Evolutionary conservation across 352 stramenopile species (phyloP).

Genomic region (Phytophthora pseudosyringae): DNA sequence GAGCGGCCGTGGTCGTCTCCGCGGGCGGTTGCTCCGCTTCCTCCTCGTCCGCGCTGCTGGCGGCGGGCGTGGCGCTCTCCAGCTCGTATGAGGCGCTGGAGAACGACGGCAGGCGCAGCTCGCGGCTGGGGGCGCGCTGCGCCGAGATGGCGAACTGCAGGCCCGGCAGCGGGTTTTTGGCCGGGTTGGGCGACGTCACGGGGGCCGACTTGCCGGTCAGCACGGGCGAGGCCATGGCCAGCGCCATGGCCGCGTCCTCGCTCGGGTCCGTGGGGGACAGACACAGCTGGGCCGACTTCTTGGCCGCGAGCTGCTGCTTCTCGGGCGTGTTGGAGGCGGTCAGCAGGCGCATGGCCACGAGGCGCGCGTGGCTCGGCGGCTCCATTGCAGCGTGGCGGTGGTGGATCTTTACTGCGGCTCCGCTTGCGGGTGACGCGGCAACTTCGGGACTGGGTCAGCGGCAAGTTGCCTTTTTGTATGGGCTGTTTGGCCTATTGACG

Average conservation of each 20-base stretch:
- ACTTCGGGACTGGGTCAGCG: slow-evolving; percentile 35
- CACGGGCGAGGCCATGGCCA: slow-evolving; percentile 48
- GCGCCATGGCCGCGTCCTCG: slow-evolving; percentile 21
- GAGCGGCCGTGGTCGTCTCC: slow-evolving; percentile 18
- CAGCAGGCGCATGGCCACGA: slow-evolving; percentile 39
- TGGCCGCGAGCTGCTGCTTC: slow-evolving; percentile 4
- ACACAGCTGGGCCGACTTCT: slow-evolving; percentile 31
- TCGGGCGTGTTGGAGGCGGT: slow-evolving; percentile 27
- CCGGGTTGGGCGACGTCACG: slow-evolving; percentile 48
- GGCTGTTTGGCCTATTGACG: slow-evolving; percentile 36
- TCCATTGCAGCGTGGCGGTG: slow-evolving; percentile 22
- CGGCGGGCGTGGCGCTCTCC: slow-evolving; percentile 28
- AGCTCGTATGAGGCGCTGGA: slow-evolving; percentile 49
- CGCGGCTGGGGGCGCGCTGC: slow-evolving; percentile 40
- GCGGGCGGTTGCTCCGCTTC: slow-evolving; percentile 20
- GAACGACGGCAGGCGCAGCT: slow-evolving; percentile 63
- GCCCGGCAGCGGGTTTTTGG: slow-evolving; percentile 64
- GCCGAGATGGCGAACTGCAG: slow-evolving; percentile 73
- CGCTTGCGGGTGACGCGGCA: slow-evolving; percentile 25
- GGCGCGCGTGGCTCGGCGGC: slow-evolving; percentile 29
- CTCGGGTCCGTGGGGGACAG: slow-evolving; percentile 39
- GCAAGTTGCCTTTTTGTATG: slow-evolving; percentile 30
- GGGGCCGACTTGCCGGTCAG: slow-evolving; percentile 42
- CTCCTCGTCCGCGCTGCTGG: slow-evolving; percentile 32
- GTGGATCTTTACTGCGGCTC: slow-evolving; percentile 1